These are phyloP conservation scores for Penicillium herquei DNA, from an alignment of 495 filamentous ascomycete species.

Conservation along the genomic window DNA sequence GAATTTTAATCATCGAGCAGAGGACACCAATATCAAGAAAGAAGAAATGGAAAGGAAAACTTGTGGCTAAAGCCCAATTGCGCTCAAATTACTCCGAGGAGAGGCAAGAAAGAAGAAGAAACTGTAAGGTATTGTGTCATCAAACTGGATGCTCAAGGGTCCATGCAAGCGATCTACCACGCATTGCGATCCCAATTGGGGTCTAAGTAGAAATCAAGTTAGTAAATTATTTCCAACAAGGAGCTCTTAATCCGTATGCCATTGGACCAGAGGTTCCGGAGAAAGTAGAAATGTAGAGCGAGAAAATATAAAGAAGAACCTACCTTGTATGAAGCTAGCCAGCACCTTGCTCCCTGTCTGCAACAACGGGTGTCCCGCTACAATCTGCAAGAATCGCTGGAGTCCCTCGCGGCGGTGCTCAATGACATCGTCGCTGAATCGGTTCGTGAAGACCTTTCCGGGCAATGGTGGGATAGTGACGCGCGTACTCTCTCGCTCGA, in stretches of 20 bases:
- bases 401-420: slow-evolving; percentile 90
- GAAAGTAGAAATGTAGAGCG: too few relatives aligned
- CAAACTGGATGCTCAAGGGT: neutral
- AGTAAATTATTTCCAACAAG: neutral
- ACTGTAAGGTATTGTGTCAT: neutral
- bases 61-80: slow-evolving; percentile 2
- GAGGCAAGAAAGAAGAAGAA: slow-evolving; percentile 8
- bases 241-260: neutral
- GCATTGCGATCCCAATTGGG: slow-evolving; percentile 41
- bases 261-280: too few relatives aligned
- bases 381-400: slow-evolving; percentile 95
- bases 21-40: neutral
- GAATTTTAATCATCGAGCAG: neutral
- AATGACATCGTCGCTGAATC: slow-evolving; percentile 97
- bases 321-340: slow-evolving; percentile 93
- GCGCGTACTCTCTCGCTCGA: slow-evolving; percentile 89
- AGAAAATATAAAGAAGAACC: slow-evolving; percentile 31
- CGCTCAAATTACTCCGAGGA: slow-evolving; percentile 21
- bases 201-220: slow-evolving; percentile 18
- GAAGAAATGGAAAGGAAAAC: neutral
- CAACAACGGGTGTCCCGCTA: slow-evolving; percentile 91
- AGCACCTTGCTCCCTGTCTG: slow-evolving; percentile 98
- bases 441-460: slow-evolving; percentile 97
- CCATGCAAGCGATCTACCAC: slow-evolving; percentile 24
- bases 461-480: slow-evolving; percentile 95